A percentile compares a stretch with the other conserved stretches of the same genome.
These are phyloP conservation scores for Botrytis sinoallii DNA, from an alignment of 2,329 filamentous ascomycete species.

Conservation along the genomic window DNA sequence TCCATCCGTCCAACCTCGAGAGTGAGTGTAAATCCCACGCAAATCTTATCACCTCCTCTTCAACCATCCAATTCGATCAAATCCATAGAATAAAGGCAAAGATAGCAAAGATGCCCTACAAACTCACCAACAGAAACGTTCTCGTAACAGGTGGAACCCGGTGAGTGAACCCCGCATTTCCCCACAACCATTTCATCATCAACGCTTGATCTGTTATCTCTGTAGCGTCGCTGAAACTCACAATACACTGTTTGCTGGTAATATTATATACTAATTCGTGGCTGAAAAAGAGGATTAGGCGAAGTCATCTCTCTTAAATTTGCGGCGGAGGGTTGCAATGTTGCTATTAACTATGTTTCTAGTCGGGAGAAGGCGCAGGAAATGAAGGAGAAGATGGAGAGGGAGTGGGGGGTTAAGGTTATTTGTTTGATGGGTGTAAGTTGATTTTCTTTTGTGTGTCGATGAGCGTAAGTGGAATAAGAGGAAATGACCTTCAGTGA, in stretches of 20 bases:
- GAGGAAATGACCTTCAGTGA: neutral
- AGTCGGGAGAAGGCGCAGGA: constrained; percentile 53
- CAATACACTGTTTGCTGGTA: neutral
- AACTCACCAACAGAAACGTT: constrained; percentile 58
- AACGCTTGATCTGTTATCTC: neutral
- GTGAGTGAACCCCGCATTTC: constrained; percentile 42
- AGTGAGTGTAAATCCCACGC: neutral
- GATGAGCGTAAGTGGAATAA: neutral
- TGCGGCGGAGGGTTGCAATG: constrained; percentile 58
- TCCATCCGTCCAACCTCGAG: neutral
- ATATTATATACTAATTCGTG: neutral
- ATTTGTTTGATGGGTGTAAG: constrained; percentile 54
- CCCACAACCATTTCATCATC: neutral
- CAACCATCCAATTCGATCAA: neutral
- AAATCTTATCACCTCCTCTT: neutral
- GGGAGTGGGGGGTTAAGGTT: constrained; percentile 51
- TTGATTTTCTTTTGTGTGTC: neutral
- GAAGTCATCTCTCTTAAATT: constrained; percentile 59
- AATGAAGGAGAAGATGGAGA: constrained; percentile 49
- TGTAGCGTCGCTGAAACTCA: neutral
- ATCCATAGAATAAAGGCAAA: neutral
- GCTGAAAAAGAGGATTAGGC: constrained; percentile 54
- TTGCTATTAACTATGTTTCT: constrained; percentile 64
- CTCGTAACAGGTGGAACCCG: constrained; percentile 63
- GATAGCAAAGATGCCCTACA: constrained; percentile 54